A percentile compares a stretch with the other conserved stretches of the same genome.
Evolutionary conservation across 768 basidiomycete genomes (phyloP).

Genomic region (Mycena crocata): DNA sequence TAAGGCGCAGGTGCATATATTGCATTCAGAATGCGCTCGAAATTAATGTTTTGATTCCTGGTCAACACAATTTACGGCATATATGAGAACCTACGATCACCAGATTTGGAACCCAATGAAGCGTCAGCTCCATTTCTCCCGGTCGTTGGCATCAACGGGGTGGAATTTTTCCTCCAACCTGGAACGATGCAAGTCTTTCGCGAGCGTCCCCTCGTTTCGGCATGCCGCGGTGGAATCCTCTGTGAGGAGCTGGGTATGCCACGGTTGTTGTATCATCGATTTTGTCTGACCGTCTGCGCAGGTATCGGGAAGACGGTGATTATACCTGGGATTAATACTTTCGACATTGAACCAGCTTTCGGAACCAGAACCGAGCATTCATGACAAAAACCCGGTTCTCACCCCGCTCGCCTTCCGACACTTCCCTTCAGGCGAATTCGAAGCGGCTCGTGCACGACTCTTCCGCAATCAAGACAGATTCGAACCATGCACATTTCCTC

Average conservation of each 20-base stretch:
- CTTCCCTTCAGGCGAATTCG: constrained; percentile 66
- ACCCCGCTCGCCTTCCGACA: constrained; percentile 75
- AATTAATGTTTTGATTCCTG: constrained; percentile 54
- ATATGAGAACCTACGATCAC: constrained; percentile 75
- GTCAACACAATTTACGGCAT: constrained; percentile 78
- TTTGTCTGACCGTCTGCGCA: too few species aligned
- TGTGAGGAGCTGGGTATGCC: constrained; percentile 92
- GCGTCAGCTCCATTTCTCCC: too few species aligned
- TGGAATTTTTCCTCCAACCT: constrained; percentile 72
- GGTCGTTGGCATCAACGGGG: constrained; percentile 58
- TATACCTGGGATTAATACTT: constrained; percentile 74
- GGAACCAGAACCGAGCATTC: constrained; percentile 66
- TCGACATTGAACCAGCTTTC: constrained; percentile 74
- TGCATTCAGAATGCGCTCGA: too few species aligned
- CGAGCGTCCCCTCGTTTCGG: constrained; percentile 64
- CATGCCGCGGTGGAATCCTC: constrained; percentile 75
- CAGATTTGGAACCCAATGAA: too few species aligned
- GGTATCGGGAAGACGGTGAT: constrained; percentile 90
- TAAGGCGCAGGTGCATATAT: constrained; percentile 40
- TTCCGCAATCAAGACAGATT: constrained; percentile 25
- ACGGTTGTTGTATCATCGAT: too few species aligned
- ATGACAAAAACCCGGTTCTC: constrained; percentile 64
- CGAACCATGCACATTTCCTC: constrained; percentile 15
- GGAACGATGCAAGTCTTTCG: constrained; percentile 70
- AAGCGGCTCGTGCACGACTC: constrained; percentile 57